Conservation (phyloP, 495 filamentous ascomycete species). For the Talaromyces liani region DNA sequence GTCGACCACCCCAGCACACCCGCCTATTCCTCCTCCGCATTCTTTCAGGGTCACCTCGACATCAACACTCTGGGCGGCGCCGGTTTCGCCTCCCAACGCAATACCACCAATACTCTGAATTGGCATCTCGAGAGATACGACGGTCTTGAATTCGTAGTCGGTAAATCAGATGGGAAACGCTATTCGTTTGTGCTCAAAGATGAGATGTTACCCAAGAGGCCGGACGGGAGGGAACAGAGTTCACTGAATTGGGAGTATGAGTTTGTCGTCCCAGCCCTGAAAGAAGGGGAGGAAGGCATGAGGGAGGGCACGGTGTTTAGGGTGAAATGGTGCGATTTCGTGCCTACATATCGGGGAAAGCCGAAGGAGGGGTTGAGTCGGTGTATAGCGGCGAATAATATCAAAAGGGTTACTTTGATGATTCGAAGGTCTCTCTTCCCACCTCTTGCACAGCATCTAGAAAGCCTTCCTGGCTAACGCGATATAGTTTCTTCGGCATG, state of each 20-base stretch:
- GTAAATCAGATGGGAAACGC: slow-evolving; percentile 37
- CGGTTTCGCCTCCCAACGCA: slow-evolving; percentile 74
- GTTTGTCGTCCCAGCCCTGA: slow-evolving; percentile 10
- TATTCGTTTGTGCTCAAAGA: slow-evolving; percentile 75
- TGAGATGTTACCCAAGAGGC: slow-evolving; percentile 42
- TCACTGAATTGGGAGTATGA: slow-evolving; percentile 46
- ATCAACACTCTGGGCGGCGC: slow-evolving; percentile 70
- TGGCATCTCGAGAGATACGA: slow-evolving; percentile 45
- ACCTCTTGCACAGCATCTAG: not conserved
- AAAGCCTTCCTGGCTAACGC: not conserved
- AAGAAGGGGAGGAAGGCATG: slow-evolving; percentile 6
- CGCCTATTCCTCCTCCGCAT: slow-evolving; percentile 12
- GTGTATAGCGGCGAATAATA: slow-evolving; percentile 41
- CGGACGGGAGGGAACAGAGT: slow-evolving; percentile 55
- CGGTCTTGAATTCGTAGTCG: slow-evolving; percentile 41
- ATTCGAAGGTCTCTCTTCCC: slow-evolving; percentile 65
- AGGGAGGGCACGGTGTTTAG: slow-evolving; percentile 21
- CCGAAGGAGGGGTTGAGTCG: slow-evolving; percentile 45
- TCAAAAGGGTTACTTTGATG: slow-evolving; percentile 69
- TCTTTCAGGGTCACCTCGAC: slow-evolving; percentile 64
- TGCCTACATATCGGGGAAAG: slow-evolving; percentile 65
- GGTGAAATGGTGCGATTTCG: slow-evolving; percentile 54
- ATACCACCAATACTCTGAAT: slow-evolving; percentile 33
- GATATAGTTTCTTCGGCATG: slow-evolving; percentile 61
- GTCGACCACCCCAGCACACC: slow-evolving; percentile 12